Conservation (phyloP, 208 protist species). For the Wallacemonas sp. region DNA sequence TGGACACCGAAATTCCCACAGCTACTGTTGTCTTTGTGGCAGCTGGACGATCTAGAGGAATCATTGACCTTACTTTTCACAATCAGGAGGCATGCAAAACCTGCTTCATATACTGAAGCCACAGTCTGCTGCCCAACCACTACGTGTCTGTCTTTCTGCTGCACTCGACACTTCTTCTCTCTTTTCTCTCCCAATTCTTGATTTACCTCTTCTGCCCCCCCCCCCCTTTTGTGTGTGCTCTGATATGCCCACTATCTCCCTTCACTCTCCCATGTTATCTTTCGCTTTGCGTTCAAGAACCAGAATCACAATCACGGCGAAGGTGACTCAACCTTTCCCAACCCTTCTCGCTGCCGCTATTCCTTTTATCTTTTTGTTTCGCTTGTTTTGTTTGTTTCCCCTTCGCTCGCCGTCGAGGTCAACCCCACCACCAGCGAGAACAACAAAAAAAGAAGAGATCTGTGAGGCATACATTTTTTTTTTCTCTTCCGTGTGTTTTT, state of each 20-base stretch:
- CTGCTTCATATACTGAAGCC: too few species aligned
- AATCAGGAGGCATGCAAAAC: too few species aligned
- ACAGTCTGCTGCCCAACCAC: too few species aligned
- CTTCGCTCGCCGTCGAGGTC: too few species aligned
- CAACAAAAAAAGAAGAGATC: too few species aligned
- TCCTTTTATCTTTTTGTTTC: constrained; percentile 17
- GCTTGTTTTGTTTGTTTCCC: too few species aligned
- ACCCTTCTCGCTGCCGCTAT: not conserved
- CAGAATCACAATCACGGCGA: constrained; percentile 1
- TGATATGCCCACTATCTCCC: too few species aligned
- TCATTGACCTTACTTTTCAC: too few species aligned
- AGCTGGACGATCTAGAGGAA: too few species aligned
- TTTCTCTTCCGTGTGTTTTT: constrained; percentile 2
- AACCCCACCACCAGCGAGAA: too few species aligned
- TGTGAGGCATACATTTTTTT: too few species aligned
- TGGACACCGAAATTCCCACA: not conserved
- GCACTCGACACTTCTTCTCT: not conserved
- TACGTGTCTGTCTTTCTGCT: not conserved
- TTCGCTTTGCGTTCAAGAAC: not conserved
- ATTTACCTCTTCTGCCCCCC: not conserved
- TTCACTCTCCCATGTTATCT: too few species aligned
- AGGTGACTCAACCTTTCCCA: not conserved
- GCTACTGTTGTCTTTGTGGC: not conserved
- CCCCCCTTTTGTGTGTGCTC: not conserved
- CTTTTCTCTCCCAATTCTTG: constrained; percentile 7